Conservation (phyloP, 108 stramenopile genomes). For the Nitzschia sp. region DNA sequence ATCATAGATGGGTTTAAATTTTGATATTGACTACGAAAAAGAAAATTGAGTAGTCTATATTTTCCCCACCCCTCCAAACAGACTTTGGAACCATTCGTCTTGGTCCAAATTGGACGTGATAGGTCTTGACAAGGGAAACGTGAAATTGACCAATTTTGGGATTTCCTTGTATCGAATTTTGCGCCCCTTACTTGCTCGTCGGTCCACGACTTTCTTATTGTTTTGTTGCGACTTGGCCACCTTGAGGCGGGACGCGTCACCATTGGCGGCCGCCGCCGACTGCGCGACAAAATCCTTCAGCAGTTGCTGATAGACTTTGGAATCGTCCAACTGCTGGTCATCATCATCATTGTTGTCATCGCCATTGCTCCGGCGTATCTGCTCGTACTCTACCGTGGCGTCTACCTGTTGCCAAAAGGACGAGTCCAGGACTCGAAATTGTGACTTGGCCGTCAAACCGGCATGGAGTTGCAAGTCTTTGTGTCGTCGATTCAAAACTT, state of each 20-base stretch:
- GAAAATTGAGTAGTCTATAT: not conserved
- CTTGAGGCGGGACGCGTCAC: not conserved
- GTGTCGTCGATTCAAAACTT: constrained; percentile 60
- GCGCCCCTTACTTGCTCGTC: constrained; percentile 92
- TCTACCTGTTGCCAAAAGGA: constrained; percentile 68
- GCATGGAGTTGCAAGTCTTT: constrained; percentile 62
- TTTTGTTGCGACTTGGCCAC: constrained; percentile 45
- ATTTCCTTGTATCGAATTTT: constrained; percentile 91
- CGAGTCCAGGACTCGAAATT: constrained; percentile 47
- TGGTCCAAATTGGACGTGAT: constrained; percentile 56
- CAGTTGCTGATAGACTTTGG: constrained; percentile 92
- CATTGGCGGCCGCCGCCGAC: constrained; percentile 15
- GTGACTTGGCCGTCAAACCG: constrained; percentile 40
- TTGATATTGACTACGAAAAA: too few relatives aligned
- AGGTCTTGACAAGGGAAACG: constrained; percentile 80
- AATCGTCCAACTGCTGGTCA: constrained; percentile 71
- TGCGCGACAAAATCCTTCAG: constrained; percentile 76
- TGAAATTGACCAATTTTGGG: constrained; percentile 93
- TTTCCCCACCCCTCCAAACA: constrained; percentile 68
- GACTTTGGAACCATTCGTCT: constrained; percentile 81
- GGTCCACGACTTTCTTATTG: constrained; percentile 68
- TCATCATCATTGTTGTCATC: not conserved
- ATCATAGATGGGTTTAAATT: too few relatives aligned
- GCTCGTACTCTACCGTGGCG: constrained; percentile 44
- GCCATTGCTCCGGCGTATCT: constrained; percentile 20